Percentiles rank a stretch among this genome's conserved stretches.
Conservation (phyloP, 2,329 filamentous ascomycete species). For the Alternaria sp. region DNA sequence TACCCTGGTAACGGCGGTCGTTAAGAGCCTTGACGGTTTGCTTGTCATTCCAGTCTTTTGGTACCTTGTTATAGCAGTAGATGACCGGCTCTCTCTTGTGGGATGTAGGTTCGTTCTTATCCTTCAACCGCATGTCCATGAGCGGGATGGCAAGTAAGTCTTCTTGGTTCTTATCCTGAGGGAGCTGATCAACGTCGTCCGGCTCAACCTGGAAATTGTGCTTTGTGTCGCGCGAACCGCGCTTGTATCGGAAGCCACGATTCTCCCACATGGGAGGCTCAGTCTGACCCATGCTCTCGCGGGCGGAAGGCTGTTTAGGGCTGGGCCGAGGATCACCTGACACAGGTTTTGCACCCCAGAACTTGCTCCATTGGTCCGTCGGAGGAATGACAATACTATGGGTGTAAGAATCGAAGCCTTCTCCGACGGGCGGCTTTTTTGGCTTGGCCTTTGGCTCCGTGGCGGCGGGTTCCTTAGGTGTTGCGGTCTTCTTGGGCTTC, state of each 20-base stretch:
- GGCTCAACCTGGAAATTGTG: constrained; percentile 16
- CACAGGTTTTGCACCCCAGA: constrained; percentile 30
- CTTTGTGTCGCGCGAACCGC: constrained; percentile 18
- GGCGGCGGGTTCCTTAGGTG: too few relatives aligned
- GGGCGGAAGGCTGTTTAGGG: constrained; percentile 23
- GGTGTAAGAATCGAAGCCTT: constrained; percentile 4
- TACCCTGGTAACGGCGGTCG: constrained; percentile 32
- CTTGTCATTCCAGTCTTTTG: constrained; percentile 32
- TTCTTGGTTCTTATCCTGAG: constrained; percentile 25
- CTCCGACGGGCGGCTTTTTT: constrained; percentile 14
- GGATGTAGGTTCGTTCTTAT: not conserved
- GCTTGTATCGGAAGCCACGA: constrained; percentile 28
- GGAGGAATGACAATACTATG: not conserved
- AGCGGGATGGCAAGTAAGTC: constrained; percentile 26
- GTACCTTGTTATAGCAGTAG: constrained; percentile 26
- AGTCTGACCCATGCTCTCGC: constrained; percentile 25
- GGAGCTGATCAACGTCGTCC: not conserved
- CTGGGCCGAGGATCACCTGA: constrained; percentile 19
- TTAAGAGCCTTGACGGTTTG: constrained; percentile 35
- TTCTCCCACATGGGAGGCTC: constrained; percentile 38
- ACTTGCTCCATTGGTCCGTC: not conserved
- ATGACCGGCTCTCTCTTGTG: constrained; percentile 10
- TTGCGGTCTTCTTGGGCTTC: not conserved
- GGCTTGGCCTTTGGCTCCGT: not conserved
- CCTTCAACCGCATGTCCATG: constrained; percentile 38